Base-by-base conservation (phyloP, 768 basidiomycete genomes). In the Brasilioporus rufonigricans region DNA sequence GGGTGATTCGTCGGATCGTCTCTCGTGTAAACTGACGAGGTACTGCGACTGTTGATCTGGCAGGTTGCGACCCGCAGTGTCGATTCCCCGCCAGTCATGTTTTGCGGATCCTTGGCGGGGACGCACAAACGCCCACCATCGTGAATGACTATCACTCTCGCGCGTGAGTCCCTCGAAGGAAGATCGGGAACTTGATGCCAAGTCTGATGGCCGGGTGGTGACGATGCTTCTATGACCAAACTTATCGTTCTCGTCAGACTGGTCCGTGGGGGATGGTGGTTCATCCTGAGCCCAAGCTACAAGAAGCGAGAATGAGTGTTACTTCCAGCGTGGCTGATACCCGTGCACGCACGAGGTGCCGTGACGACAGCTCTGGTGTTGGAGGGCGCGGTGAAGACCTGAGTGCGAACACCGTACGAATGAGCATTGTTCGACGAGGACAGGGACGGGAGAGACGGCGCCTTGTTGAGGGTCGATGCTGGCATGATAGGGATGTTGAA, bases 271-370 rank as follows among this genome's bases (percentile, higher is more conserved):
- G 0, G 89, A 90, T 5, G 88, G 87, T 5, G 89, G 89, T 65
- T 93, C 91, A 66, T 92, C 86, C 61, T 81, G 77, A 5, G 90
- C 91, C 90, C 90, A 93, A 46, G 91, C 90, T 93, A 50, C 13
- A 45, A 32, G 1, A 50, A 50, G 40, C 11, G 23, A 46, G 59
- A 44, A 53, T 58, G 43, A 60, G 55, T 23, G 27, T 19, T 19
- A 49, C n/a, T 10, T 41, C 8, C 5, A n/a, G 12, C 24, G 23
- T 4, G 13, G 40, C 10, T 29, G 40, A 46, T 26, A 12, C 24
- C 11, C 13, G 31, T 50, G 43, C 13, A 78, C 83, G 64, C 69
- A 91, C 89, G 88, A 56, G 89, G 89, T 31, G 79, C 75, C 50
- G 87, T 89, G 53, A 89, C 73, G 55, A 90, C 83, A 1, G 78